Evolutionary conservation across 2,329 filamentous ascomycete species (phyloP), one percentile per base, ranked within the genome.

Genomic region (Colletotrichum sp.): DNA sequence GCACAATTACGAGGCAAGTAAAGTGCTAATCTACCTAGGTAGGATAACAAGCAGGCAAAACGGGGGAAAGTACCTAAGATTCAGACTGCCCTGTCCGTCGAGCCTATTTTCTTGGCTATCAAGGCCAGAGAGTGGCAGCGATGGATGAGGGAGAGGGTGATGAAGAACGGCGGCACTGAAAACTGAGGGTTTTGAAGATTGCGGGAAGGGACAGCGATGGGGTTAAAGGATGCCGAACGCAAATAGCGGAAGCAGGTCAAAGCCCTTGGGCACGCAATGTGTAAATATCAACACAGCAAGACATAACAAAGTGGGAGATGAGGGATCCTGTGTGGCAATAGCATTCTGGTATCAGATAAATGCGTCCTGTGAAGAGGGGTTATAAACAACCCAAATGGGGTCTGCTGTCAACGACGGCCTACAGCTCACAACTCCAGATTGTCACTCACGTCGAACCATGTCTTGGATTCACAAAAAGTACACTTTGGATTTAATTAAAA

Each of bases 401-500:
- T 43, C 43, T 48, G 43, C 43, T 48, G 3, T 7, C 2, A 48
- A n/a, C 9, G 6, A 48, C 3, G 12, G 18, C 2, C 43, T 21
- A 48, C 10, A 2, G 10, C 5, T 12, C 38, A 48, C 8, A n/a
- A 5, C 8, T 43, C 18, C 0, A 38, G 36, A 18, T 43, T 10
- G 9, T 43, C 38, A 43, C 38, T 4, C 16, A 10, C n/a, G 5
- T 0, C 10, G 5, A 9, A 43, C 38, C 38, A 48, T 48, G 3
- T 36, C 15, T 38, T 28, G 10, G 5, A 38, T 67, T 32, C 66
- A 52, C 32, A 67, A 67, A 67, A 66, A 36, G 36, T 75, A 67
- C 69, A 72, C 28, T 73, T 52, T 67, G 73, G 69, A 63, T 72
- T 72, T 26, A 64, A 72, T 38, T 36, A 74, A 63, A 72, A 18